Evolutionary conservation across 257 asterid species (phyloP).

Genomic region (Solanum paucissectum): DNA sequence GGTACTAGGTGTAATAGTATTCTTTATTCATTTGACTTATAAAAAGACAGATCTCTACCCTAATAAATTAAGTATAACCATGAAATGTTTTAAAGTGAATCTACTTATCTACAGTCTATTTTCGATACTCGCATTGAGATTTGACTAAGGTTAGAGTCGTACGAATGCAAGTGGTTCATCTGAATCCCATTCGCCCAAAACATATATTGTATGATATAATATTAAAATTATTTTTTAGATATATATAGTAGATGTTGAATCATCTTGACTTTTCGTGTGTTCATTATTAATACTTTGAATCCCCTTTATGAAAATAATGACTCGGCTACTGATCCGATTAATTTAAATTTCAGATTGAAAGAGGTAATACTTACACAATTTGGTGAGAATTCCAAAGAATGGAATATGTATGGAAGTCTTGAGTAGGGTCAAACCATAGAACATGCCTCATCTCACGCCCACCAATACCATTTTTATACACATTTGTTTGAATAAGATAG

Average conservation of each 20-base stretch:
- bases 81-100: not conserved
- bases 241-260: not conserved
- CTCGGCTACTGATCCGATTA: not conserved
- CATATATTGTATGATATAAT: no score
- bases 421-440: slow-evolving; percentile 87
- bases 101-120: not conserved
- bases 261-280: not conserved
- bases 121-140: not conserved
- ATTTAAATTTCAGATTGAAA: not conserved
- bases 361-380: slow-evolving; percentile 39
- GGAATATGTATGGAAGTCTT: slow-evolving; percentile 69
- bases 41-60: not conserved
- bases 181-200: not conserved
- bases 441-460: slow-evolving; percentile 78
- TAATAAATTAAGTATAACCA: not conserved
- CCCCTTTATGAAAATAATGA: rapidly evolving
- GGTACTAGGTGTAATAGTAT: not conserved
- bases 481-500: slow-evolving; percentile 69
- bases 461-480: slow-evolving; percentile 86
- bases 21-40: not conserved
- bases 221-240: no score
- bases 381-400: slow-evolving; percentile 78
- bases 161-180: not conserved
- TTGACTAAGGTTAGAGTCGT: no score
- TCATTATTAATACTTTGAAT: not conserved